Evolutionary conservation across 192 early-diverging fungal species (phyloP).

Genomic region (Coemansia sp.): DNA sequence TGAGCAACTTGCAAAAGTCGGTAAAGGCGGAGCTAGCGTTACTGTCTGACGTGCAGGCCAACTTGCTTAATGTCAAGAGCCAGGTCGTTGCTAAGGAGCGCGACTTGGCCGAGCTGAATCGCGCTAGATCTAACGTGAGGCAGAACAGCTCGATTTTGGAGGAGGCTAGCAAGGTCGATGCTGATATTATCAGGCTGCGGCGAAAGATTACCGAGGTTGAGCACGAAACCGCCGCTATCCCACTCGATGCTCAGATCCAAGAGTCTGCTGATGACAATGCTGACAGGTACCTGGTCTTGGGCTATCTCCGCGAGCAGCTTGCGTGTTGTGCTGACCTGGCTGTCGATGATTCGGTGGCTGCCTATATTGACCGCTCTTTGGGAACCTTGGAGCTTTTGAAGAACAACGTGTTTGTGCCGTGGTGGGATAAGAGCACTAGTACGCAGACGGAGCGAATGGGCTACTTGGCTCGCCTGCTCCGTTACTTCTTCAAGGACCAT

Average conservation of each 20-base stretch:
- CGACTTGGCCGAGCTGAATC: constrained; percentile 42
- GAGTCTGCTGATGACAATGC: constrained; percentile 20
- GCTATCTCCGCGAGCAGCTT: constrained; percentile 33
- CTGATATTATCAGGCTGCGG: constrained; percentile 40
- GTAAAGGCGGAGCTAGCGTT: constrained; percentile 27
- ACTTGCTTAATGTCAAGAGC: constrained; percentile 45
- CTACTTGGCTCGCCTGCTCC: constrained; percentile 31
- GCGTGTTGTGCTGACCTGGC: constrained; percentile 1
- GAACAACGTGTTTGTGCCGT: constrained; percentile 48
- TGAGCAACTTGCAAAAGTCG: constrained; percentile 23
- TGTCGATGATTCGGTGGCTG: constrained; percentile 8
- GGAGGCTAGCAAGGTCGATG: constrained; percentile 36
- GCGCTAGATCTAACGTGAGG: constrained; percentile 13
- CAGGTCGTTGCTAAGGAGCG: constrained; percentile 43
- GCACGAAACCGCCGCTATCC: constrained; percentile 31
- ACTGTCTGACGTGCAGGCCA: constrained; percentile 40
- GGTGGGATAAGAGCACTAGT: constrained; percentile 39
- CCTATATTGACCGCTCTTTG: constrained; percentile 13
- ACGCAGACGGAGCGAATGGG: constrained; percentile 32
- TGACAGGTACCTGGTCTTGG: constrained; percentile 35
- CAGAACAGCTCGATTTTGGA: constrained; percentile 27
- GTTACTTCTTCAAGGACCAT: constrained; percentile 53
- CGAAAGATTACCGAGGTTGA: constrained; percentile 39
- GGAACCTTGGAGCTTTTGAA: constrained; percentile 35
- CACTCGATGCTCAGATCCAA: constrained; percentile 36